A percentile compares a stretch with the other conserved stretches of the same genome.
These are phyloP conservation scores for Dorcoceras hygrometricum DNA, from an alignment of 257 asterid genomes.

Conservation along the genomic window DNA sequence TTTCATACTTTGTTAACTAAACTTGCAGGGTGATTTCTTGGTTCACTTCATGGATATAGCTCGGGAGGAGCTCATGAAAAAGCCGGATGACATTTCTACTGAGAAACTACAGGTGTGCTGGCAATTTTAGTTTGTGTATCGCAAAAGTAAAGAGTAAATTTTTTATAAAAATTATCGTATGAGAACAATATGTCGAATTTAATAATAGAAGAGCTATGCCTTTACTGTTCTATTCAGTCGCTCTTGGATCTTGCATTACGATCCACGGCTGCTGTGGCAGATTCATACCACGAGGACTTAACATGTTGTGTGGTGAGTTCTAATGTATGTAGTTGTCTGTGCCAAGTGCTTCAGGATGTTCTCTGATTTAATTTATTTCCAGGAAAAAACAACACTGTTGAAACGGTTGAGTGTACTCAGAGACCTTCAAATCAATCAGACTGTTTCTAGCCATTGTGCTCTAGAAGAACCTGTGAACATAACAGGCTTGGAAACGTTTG, in stretches of 20 bases:
- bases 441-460: conserved; percentile 49
- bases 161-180: conserved; percentile 6
- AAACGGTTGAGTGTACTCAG: conserved; percentile 81
- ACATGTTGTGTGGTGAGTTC: conserved; percentile 90
- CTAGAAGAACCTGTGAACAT: conserved; percentile 85
- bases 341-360: conserved; percentile 24
- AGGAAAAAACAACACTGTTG: conserved; percentile 86
- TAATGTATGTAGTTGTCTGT: conserved; percentile 21
- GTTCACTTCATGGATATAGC: conserved; percentile 99
- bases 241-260: conserved; percentile 98
- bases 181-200: conserved; percentile 8
- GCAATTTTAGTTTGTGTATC: conserved; percentile 14
- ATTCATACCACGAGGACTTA: conserved; percentile 93
- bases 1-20: conserved; percentile 21
- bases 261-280: conserved; percentile 93
- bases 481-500: conserved; percentile 94
- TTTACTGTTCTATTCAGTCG: conserved; percentile 49
- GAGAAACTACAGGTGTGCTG: conserved; percentile 89
- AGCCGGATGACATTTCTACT: conserved; percentile 85
- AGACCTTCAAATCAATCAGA: conserved; percentile 68
- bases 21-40: conserved; percentile 90
- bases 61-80: conserved; percentile 85
- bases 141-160: conserved; percentile 13
- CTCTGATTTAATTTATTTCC: conserved; percentile 26
- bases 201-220: conserved; percentile 8